phyloP scores from a whole-genome alignment of 495 filamentous ascomycete genomes.

The Durotheca rogersii region DNA sequence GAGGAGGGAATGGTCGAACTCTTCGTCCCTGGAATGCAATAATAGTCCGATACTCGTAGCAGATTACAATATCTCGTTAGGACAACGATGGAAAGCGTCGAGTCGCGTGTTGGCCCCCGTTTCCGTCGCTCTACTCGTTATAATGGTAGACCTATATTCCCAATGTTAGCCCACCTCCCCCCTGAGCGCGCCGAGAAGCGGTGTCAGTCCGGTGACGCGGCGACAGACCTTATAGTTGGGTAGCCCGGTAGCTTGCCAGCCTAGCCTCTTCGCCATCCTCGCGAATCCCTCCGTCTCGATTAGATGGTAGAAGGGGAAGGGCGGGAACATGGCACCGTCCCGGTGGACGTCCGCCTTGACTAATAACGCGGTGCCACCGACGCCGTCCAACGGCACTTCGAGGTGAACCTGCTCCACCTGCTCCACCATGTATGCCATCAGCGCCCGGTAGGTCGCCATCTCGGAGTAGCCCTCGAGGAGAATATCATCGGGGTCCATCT shows the following conservation, averaged over 20 bases:
- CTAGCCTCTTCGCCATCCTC: slow-evolving; percentile 88
- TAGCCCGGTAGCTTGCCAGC: slow-evolving; percentile 79
- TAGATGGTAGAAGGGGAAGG: slow-evolving; percentile 93
- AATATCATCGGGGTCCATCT: slow-evolving; percentile 87
- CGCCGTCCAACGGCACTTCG: slow-evolving; percentile 80
- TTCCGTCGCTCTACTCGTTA: slow-evolving; percentile 67
- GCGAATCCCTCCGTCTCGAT: slow-evolving; percentile 98
- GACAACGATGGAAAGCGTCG: slow-evolving; percentile 24
- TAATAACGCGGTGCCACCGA: slow-evolving; percentile 88
- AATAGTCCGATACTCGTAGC: slow-evolving; percentile 28
- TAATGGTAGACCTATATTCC: slow-evolving; percentile 78
- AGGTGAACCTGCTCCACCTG: slow-evolving; percentile 55
- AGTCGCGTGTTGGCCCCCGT: slow-evolving; percentile 8
- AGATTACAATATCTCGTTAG: slow-evolving; percentile 30
- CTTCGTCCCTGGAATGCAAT: slow-evolving; percentile 25
- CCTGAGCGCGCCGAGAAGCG: neutral
- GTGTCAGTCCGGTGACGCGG: neutral
- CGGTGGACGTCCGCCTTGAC: slow-evolving; percentile 97
- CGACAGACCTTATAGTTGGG: slow-evolving; percentile 91
- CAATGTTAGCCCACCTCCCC: slow-evolving; percentile 36
- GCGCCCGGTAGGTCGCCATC: slow-evolving; percentile 82
- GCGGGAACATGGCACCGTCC: slow-evolving; percentile 97
- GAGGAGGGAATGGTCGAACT: no score
- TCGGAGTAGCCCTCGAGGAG: slow-evolving; percentile 90
- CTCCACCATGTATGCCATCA: slow-evolving; percentile 86